A percentile compares a stretch with the other conserved stretches of the same genome.
phyloP scores from a whole-genome alignment of 2,329 filamentous ascomycete species.

The Trichophyton benhamiae region DNA sequence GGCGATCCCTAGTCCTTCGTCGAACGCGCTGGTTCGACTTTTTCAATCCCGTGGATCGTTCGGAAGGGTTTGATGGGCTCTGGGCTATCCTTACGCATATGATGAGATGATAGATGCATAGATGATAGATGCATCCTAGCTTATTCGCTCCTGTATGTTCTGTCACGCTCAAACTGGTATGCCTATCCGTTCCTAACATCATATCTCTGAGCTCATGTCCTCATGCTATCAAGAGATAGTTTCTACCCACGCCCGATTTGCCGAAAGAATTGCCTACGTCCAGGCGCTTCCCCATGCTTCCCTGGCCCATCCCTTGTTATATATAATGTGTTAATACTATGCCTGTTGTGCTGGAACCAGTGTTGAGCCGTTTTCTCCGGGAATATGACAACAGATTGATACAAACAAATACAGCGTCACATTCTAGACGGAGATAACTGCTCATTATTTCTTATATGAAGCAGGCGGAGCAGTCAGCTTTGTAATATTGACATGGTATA shows the following conservation, averaged over 20 bases:
- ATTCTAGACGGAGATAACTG: not conserved
- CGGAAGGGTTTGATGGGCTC: slow-evolving; percentile 44
- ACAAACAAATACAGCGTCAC: not conserved
- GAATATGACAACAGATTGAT: not conserved
- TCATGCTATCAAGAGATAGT: not conserved
- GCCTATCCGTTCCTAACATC: too few species aligned
- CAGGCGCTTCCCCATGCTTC: not conserved
- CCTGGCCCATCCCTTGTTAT: not conserved
- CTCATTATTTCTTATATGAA: not conserved
- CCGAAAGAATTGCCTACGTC: not conserved
- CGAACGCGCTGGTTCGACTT: slow-evolving; percentile 50
- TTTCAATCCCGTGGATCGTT: slow-evolving; percentile 41
- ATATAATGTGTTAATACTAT: not conserved
- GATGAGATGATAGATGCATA: slow-evolving; percentile 24
- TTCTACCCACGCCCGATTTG: not conserved
- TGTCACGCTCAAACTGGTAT: not conserved
- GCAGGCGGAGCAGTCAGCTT: not conserved
- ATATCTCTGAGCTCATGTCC: too few species aligned
- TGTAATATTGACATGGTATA: not conserved
- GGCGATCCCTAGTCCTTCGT: slow-evolving; percentile 42
- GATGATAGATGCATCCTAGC: slow-evolving; percentile 15
- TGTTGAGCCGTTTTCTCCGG: not conserved
- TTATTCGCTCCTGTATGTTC: not conserved
- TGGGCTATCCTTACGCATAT: slow-evolving; percentile 49
- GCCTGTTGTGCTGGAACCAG: not conserved